phyloP scores from a whole-genome alignment of 192 early-diverging fungal genomes.

The Chytriomyces hyalinus region DNA sequence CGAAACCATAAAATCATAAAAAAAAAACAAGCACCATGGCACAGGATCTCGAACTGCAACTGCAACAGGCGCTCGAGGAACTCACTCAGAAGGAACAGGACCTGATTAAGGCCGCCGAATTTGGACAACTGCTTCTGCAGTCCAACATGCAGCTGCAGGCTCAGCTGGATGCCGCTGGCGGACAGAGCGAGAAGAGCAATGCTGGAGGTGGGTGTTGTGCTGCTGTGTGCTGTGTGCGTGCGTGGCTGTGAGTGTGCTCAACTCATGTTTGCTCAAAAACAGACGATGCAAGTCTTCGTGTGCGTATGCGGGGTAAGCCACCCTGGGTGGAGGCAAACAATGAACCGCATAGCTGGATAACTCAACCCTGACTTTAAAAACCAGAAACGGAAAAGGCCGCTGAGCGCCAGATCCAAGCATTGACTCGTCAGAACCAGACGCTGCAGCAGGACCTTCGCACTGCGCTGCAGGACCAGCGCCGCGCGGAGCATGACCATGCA shows the following conservation, averaged over 20 bases:
- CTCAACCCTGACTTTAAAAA: too few species aligned
- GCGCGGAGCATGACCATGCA: constrained; percentile 36
- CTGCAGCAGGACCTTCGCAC: constrained; percentile 7
- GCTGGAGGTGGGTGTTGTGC: not conserved
- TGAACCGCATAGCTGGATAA: too few species aligned
- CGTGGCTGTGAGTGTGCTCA: too few species aligned
- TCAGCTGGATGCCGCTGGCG: constrained; percentile 5
- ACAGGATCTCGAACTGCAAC: not conserved
- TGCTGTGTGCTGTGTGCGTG: too few species aligned
- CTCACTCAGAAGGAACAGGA: constrained; percentile 19
- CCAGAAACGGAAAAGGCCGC: constrained; percentile 25
- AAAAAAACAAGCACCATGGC: not conserved
- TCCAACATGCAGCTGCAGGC: constrained; percentile 13
- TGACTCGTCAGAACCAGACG: constrained; percentile 23
- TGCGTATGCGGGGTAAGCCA: too few species aligned
- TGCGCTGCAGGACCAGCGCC: constrained; percentile 32
- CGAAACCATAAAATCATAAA: not conserved
- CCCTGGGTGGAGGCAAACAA: too few species aligned
- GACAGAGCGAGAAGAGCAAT: not conserved
- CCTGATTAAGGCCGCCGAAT: constrained; percentile 31
- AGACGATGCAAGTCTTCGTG: too few species aligned
- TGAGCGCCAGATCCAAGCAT: constrained; percentile 20
- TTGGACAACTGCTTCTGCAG: constrained; percentile 17
- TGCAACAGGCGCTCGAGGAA: constrained; percentile 13
- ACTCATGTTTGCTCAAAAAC: too few species aligned